phyloP scores from a whole-genome alignment of 208 protist genomes.

The Trypanosoma platydactyli region DNA sequence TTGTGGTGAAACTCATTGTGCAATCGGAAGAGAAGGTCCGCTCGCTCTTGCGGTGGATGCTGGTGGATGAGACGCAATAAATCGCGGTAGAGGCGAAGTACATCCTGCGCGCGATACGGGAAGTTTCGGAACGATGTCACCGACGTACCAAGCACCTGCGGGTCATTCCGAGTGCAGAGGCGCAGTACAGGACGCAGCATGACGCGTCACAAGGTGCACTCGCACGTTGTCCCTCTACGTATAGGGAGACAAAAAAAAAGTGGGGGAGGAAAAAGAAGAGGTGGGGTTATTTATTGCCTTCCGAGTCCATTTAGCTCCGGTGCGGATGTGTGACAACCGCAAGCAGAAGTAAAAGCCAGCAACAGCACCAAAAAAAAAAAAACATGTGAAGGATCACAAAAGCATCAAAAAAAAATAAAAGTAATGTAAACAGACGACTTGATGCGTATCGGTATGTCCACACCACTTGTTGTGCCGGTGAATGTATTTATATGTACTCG shows the following conservation, averaged over 20 bases:
- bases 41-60: slow-evolving; percentile 62
- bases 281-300: not conserved
- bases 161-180: slow-evolving; percentile 1
- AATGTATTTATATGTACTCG: not conserved
- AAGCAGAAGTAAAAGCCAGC: not conserved
- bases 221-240: slow-evolving; percentile 8
- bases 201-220: slow-evolving; percentile 4
- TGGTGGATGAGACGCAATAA: slow-evolving; percentile 84
- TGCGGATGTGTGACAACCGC: not conserved
- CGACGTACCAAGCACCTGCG: slow-evolving; percentile 68
- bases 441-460: too few species aligned
- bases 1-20: slow-evolving; percentile 78
- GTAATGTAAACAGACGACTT: too few species aligned
- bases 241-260: slow-evolving; percentile 17
- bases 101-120: slow-evolving; percentile 65
- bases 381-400: too few species aligned
- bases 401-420: too few species aligned
- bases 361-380: too few species aligned
- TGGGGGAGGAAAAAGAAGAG: not conserved
- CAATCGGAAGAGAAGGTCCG: slow-evolving; percentile 71
- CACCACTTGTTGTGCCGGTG: too few species aligned
- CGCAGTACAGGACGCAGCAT: slow-evolving; percentile 6
- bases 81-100: slow-evolving; percentile 69
- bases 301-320: not conserved
- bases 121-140: slow-evolving; percentile 78